Evolutionary conservation across 805 yeast genomes (phyloP).

Genomic region (Ogataea philodendri): DNA sequence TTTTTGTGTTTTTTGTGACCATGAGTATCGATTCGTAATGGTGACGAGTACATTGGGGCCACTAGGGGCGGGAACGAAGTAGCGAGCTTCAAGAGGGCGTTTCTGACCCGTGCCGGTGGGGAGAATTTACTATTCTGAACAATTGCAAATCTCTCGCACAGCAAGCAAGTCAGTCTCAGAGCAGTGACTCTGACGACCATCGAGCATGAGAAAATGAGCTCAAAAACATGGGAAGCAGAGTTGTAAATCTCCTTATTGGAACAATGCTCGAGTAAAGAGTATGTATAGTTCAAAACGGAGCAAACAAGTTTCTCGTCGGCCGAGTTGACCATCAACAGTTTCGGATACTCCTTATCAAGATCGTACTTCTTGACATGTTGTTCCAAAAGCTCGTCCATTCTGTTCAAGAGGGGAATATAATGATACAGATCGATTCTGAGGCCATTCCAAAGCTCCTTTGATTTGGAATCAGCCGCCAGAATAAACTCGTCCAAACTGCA

Average conservation of each 20-base stretch:
- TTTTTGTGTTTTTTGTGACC: conserved; percentile 30
- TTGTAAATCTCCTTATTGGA: conserved; percentile 64
- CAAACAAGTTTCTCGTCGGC: conserved; percentile 49
- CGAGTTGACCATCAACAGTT: conserved; percentile 42
- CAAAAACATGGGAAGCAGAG: conserved; percentile 59
- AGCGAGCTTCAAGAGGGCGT: conserved; percentile 49
- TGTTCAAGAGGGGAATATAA: conserved; percentile 75
- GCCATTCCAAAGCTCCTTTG: conserved; percentile 32
- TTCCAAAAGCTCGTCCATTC: conserved; percentile 68
- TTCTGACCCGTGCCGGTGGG: conserved; percentile 44
- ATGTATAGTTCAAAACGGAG: conserved; percentile 59
- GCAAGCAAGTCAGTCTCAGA: conserved; percentile 47
- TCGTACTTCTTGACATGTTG: conserved; percentile 51
- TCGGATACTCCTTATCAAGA: conserved; percentile 45
- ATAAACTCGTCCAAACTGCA: conserved; percentile 26
- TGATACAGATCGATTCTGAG: conserved; percentile 52
- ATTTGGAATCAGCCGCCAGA: conserved; percentile 15
- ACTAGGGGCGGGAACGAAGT: conserved; percentile 39
- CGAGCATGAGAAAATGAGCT: conserved; percentile 57
- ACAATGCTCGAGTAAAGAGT: conserved; percentile 64
- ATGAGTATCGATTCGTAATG: conserved; percentile 14
- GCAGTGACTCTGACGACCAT: conserved; percentile 58
- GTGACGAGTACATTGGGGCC: conserved; percentile 31
- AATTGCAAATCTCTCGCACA: conserved; percentile 60
- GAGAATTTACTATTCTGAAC: conserved; percentile 41